Evolutionary conservation across 2,329 filamentous ascomycete species (phyloP).

Genomic region (Lachnellula subtilissima): DNA sequence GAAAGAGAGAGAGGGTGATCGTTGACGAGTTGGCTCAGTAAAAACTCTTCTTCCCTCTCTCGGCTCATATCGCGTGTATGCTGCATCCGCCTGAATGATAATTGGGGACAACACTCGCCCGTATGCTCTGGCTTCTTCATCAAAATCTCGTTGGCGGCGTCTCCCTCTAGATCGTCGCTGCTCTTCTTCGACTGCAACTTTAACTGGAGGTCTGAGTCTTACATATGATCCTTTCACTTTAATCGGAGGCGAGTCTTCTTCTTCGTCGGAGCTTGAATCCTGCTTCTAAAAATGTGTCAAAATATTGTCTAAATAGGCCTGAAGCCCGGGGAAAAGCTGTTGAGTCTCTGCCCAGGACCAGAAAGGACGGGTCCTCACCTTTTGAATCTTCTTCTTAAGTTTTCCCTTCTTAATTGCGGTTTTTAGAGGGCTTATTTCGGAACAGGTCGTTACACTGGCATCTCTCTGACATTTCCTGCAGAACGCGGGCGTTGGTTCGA

Average conservation of each 20-base stretch:
- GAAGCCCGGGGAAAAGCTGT: neutral
- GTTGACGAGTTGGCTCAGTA: neutral
- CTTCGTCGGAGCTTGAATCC: constrained; percentile 2
- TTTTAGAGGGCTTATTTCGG: constrained; percentile 3
- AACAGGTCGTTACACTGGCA: constrained; percentile 22
- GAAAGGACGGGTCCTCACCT: neutral
- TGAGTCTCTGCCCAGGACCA: neutral
- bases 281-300: neutral
- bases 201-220: neutral
- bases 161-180: constrained; percentile 7
- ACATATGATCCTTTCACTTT: neutral
- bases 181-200: constrained; percentile 5
- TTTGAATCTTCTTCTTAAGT: constrained; percentile 9
- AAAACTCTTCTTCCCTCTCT: neutral
- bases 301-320: neutral
- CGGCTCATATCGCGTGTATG: neutral
- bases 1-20: neutral
- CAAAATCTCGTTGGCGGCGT: neutral
- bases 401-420: constrained; percentile 4
- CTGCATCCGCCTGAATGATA: neutral
- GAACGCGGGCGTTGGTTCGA: constrained; percentile 32
- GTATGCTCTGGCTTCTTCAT: neutral
- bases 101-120: neutral
- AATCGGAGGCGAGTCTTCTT: neutral
- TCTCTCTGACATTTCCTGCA: constrained; percentile 36